Percentiles rank a stretch among this genome's conserved stretches.
phyloP scores from a whole-genome alignment of 202 grass and related monocot genomes.

The Saccharum hybrid region DNA sequence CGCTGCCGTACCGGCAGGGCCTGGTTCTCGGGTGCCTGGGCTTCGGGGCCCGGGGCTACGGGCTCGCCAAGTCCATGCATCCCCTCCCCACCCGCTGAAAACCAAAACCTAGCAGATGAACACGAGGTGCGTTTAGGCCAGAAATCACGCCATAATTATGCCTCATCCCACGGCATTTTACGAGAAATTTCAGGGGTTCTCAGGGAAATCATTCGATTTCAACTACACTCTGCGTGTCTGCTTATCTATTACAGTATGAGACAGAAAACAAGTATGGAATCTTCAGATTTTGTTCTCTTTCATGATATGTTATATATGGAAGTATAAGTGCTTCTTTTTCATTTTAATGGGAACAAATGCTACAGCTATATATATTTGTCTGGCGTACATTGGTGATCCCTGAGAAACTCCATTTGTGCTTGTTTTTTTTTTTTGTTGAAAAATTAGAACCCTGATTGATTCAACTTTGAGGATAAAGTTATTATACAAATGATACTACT shows the following conservation, averaged over 20 bases:
- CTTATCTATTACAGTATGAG: background rate
- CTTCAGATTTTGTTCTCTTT: no score
- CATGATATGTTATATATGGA: background rate
- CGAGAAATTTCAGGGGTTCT: background rate
- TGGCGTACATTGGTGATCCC: background rate
- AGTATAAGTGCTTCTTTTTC: background rate
- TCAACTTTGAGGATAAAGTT: background rate
- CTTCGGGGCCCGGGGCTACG: conserved; percentile 52
- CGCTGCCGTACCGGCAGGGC: conserved; percentile 51
- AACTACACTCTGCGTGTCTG: background rate
- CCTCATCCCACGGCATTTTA: background rate
- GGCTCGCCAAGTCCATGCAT: conserved; percentile 56
- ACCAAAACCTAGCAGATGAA: background rate
- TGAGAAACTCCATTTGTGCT: background rate
- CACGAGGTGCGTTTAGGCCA: background rate
- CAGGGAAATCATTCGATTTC: background rate
- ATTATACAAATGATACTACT: no score
- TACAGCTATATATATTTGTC: background rate
- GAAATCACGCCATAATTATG: background rate
- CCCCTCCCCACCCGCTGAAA: conserved; percentile 43
- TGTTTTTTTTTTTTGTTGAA: background rate
- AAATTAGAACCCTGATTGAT: background rate
- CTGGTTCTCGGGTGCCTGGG: conserved; percentile 56
- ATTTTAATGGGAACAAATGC: background rate
- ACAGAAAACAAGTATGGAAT: background rate